Conservation (phyloP, 768 basidiomycete genomes). For the Atractiella rhizophila region DNA sequence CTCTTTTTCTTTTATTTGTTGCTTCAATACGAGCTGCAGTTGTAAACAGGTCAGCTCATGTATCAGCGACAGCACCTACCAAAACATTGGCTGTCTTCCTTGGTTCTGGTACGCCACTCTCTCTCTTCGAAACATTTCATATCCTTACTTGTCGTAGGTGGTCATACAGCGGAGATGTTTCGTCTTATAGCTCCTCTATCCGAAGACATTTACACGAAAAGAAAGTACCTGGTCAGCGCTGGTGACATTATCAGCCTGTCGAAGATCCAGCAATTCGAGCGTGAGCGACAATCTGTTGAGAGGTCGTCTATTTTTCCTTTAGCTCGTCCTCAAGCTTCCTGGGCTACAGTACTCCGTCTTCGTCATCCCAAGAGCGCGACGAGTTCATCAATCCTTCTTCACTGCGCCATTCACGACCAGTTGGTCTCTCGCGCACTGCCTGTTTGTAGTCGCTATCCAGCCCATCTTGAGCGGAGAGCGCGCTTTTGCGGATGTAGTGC, state of each 20-base stretch:
- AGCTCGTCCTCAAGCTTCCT: neutral
- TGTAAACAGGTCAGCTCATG: too few species aligned
- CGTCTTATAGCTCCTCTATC: slow-evolving; percentile 45
- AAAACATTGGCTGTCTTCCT: slow-evolving; percentile 82
- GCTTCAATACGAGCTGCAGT: too few species aligned
- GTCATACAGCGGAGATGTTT: slow-evolving; percentile 75
- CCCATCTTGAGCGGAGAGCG: slow-evolving; percentile 24
- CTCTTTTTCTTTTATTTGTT: too few species aligned
- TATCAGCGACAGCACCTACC: too few species aligned
- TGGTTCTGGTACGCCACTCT: slow-evolving; percentile 49
- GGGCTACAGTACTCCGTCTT: slow-evolving; percentile 30
- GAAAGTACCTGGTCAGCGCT: slow-evolving; percentile 57
- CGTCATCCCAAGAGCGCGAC: slow-evolving; percentile 59
- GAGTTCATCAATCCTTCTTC: slow-evolving; percentile 52
- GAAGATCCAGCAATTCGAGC: slow-evolving; percentile 45
- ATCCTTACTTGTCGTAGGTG: slow-evolving; percentile 32
- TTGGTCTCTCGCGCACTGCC: slow-evolving; percentile 34
- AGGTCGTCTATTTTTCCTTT: neutral
- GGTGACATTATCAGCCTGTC: slow-evolving; percentile 53
- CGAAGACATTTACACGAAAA: slow-evolving; percentile 41
- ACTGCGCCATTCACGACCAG: slow-evolving; percentile 43
- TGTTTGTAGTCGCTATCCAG: slow-evolving; percentile 35
- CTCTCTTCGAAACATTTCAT: slow-evolving; percentile 1
- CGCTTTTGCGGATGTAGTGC: slow-evolving; percentile 42
- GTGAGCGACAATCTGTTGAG: neutral